phyloP scores from a whole-genome alignment of 2,329 filamentous ascomycete genomes.

The Claviceps paspali region DNA sequence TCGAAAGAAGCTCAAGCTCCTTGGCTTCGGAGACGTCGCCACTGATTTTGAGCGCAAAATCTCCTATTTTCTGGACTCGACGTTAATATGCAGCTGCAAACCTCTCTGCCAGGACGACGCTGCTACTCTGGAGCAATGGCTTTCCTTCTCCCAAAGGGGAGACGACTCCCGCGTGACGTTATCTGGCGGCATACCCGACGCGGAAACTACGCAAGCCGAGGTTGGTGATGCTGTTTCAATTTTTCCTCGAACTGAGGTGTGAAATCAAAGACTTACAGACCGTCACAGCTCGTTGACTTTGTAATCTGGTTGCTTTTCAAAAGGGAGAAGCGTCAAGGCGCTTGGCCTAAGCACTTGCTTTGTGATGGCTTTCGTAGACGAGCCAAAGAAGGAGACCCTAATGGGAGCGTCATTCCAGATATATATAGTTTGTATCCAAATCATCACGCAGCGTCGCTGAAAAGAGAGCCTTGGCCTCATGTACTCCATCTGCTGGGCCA shows the following conservation, averaged over 20 bases:
- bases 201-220: slow-evolving; percentile 45
- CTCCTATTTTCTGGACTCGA: slow-evolving; percentile 48
- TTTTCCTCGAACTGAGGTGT: background rate
- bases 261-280: background rate
- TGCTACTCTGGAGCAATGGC: slow-evolving; percentile 38
- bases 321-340: slow-evolving; percentile 27
- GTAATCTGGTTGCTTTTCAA: slow-evolving; percentile 65
- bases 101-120: slow-evolving; percentile 13
- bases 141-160: slow-evolving; percentile 44
- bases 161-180: slow-evolving; percentile 42
- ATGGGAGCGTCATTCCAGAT: slow-evolving; percentile 42
- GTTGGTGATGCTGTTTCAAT: slow-evolving; percentile 21
- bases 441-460: slow-evolving; percentile 52
- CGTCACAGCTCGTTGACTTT: slow-evolving; percentile 56
- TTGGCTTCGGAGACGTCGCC: slow-evolving; percentile 20
- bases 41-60: slow-evolving; percentile 27
- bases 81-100: slow-evolving; percentile 43
- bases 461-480: slow-evolving; percentile 56
- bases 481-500: slow-evolving; percentile 59
- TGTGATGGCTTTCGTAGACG: slow-evolving; percentile 64
- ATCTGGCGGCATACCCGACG: slow-evolving; percentile 28
- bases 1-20: slow-evolving; percentile 36
- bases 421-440: slow-evolving; percentile 52
- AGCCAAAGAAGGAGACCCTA: slow-evolving; percentile 14
- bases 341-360: slow-evolving; percentile 56